Base-by-base conservation (phyloP, 345 rosid genomes). In the Gossypium rotundifolium region DNA sequence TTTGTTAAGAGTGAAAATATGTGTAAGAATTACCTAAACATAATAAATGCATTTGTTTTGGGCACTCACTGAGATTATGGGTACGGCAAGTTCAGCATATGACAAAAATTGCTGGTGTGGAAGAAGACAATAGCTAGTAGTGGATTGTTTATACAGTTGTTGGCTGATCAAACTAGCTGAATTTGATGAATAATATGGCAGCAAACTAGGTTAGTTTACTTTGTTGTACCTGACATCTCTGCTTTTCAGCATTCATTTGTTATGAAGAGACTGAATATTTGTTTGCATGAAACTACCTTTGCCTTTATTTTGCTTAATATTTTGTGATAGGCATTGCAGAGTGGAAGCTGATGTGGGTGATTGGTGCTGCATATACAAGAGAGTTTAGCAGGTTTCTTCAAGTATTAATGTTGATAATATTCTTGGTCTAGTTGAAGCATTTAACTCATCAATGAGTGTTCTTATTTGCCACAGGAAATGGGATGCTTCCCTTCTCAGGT, bases 341-440 rank as follows among this genome's bases (percentile, higher is more conserved):
- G 42, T 87, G 86, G 88, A 83, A 84, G 72, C 79, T 81, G 42
- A 70, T 76, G 75, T 86, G 85, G 87, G 70, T 5, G 17, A 55
- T 63, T 68, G 74, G 44, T 71, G 77, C 75, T 51, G 71, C 44
- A 52, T 22, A 52, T 38, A 70, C n/a, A 64, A 69, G 44, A 18
- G 76, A 69, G 71, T 69, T 55, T 22, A 68, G 13, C 33, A 57
- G 62, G 33, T 57, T 80, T 70, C 72, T 78, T 61, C 52, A 58
- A 63, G 54, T 59, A 81, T 48, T 42, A 55, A 33, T n/a, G 57
- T 71, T 4, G 78, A 75, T 77, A 65, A 73, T 82, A 81, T 83
- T 80, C 77, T 73, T 72, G 74, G 25, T 78, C 16, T 40, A 58
- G 20, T 68, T 67, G 70, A 74, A 60, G 70, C 23, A 72, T 79